Evolutionary conservation across 1,139 yeast species (phyloP).

Genomic region (Keqinozyma sinolaborantium): DNA sequence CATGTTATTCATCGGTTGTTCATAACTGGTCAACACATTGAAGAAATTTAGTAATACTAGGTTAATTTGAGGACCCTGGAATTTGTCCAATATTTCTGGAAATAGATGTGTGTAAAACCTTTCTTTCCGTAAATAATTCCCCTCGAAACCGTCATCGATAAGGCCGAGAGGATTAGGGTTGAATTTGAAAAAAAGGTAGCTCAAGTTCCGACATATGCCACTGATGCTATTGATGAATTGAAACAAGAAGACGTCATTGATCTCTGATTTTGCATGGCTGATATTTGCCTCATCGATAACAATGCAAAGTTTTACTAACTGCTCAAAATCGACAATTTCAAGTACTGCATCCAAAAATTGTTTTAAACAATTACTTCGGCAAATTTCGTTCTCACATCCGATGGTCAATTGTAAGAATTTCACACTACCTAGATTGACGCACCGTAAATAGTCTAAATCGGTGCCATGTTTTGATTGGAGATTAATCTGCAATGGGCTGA

Average conservation of each 20-base stretch:
- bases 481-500: slow-evolving; percentile 6
- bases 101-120: slow-evolving; percentile 45
- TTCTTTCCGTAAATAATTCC: slow-evolving; percentile 60
- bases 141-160: slow-evolving; percentile 61
- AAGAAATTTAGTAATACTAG: slow-evolving; percentile 57
- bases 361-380: background rate
- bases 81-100: slow-evolving; percentile 34
- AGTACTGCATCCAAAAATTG: background rate
- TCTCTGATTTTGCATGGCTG: background rate
- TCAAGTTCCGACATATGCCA: slow-evolving; percentile 3
- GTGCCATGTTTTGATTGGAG: slow-evolving; percentile 1
- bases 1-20: slow-evolving; percentile 62
- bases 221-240: slow-evolving; percentile 6
- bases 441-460: slow-evolving; percentile 7
- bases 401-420: background rate
- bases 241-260: slow-evolving; percentile 8
- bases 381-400: background rate
- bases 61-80: slow-evolving; percentile 27
- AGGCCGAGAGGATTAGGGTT: slow-evolving; percentile 16
- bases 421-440: slow-evolving; percentile 4
- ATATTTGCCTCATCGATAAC: background rate
- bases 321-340: background rate
- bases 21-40: slow-evolving; percentile 61
- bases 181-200: slow-evolving; percentile 8
- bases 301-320: background rate